phyloP scores from a whole-genome alignment of 1,284 basidiomycete genomes.

The Marasmius tenuissimus region DNA sequence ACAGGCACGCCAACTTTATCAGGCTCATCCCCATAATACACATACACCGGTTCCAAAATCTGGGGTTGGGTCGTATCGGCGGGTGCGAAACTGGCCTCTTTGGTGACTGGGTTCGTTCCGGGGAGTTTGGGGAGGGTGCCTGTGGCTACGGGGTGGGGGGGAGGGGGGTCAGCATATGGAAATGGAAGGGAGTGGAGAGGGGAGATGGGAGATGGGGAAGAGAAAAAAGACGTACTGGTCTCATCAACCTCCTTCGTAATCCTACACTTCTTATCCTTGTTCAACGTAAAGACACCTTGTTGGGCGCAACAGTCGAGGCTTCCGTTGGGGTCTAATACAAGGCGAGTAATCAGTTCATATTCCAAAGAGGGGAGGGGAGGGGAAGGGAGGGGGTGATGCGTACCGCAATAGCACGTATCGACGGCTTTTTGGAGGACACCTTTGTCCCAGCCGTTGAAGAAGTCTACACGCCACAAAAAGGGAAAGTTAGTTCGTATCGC shows the following conservation, averaged over 20 bases:
- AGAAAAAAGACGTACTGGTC: conserved; percentile 4
- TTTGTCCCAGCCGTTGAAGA: conserved; percentile 49
- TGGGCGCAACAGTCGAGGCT: conserved; percentile 13
- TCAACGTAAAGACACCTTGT: conserved; percentile 15
- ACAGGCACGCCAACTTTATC: not conserved
- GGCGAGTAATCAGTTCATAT: too few species aligned
- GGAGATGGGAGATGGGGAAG: too few species aligned
- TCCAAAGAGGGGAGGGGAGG: not conserved
- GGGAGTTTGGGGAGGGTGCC: conserved; percentile 38
- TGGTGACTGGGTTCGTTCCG: conserved; percentile 43
- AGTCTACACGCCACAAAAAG: conserved; percentile 39
- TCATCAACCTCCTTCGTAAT: conserved; percentile 15
- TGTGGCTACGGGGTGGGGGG: conserved; percentile 24
- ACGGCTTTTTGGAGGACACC: conserved; percentile 46
- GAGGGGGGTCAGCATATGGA: not conserved
- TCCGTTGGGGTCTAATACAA: conserved; percentile 5
- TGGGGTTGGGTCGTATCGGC: conserved; percentile 29
- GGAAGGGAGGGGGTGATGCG: conserved; percentile 16
- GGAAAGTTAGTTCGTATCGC: not conserved
- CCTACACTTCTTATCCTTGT: conserved; percentile 10
- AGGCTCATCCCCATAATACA: conserved; percentile 31
- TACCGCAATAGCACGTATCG: conserved; percentile 43
- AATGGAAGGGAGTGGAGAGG: too few species aligned
- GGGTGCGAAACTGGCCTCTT: conserved; percentile 28
- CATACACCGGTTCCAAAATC: conserved; percentile 37